Percentiles rank a stretch among this genome's conserved stretches.
phyloP scores from a whole-genome alignment of 768 basidiomycete genomes.

The Termitomyces eurrhizus region DNA sequence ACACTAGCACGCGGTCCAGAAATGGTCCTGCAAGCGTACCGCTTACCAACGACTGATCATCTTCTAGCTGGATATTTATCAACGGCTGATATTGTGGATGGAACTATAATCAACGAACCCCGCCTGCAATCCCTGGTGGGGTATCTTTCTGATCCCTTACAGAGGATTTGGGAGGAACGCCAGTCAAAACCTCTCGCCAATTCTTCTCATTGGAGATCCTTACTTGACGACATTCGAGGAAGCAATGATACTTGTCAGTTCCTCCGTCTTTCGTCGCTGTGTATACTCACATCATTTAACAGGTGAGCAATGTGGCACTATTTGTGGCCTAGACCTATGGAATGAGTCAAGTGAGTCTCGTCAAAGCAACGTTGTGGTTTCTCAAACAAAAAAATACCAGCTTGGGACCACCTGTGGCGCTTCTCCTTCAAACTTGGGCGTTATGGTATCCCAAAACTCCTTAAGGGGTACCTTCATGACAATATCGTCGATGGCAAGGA shows the following conservation, averaged over 20 bases:
- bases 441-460: too few species aligned
- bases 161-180: slow-evolving; percentile 17
- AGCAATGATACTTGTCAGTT: slow-evolving; percentile 15
- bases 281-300: not conserved
- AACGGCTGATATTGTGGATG: too few species aligned
- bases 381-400: slow-evolving; percentile 1
- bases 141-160: slow-evolving; percentile 16
- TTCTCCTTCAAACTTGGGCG: not conserved
- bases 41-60: not conserved
- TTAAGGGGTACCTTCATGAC: not conserved
- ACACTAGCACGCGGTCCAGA: slow-evolving; percentile 8
- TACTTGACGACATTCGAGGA: slow-evolving; percentile 12
- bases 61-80: too few species aligned
- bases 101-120: too few species aligned
- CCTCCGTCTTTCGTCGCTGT: not conserved
- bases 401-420: slow-evolving; percentile 16
- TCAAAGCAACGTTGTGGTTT: not conserved
- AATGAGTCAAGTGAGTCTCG: slow-evolving; percentile 15
- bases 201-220: slow-evolving; percentile 16
- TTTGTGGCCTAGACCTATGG: slow-evolving; percentile 15
- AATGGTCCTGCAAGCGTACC: slow-evolving; percentile 13
- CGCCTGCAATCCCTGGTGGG: too few species aligned
- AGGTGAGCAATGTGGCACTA: slow-evolving; percentile 16
- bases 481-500: not conserved
- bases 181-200: slow-evolving; percentile 16